Evolutionary conservation across 2,329 filamentous ascomycete genomes (phyloP).

Genomic region (Knufia fluminis): DNA sequence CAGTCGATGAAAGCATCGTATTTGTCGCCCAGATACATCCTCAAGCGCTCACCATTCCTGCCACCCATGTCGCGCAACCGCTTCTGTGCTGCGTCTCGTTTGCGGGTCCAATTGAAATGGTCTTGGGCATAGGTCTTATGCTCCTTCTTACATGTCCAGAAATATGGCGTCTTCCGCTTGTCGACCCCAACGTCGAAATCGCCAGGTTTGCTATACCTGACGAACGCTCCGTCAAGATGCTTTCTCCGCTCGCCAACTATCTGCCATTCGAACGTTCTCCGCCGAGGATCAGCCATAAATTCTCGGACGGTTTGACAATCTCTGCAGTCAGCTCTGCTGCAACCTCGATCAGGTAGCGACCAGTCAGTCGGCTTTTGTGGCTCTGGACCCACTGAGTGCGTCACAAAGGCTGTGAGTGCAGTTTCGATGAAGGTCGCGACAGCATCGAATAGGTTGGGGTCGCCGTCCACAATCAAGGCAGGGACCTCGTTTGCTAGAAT

Average conservation of each 20-base stretch:
- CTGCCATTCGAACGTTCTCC: neutral
- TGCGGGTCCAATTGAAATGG: neutral
- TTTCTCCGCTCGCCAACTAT: neutral
- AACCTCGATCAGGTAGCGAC: constrained; percentile 28
- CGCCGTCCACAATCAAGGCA: constrained; percentile 17
- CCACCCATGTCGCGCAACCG: neutral
- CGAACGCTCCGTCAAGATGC: neutral
- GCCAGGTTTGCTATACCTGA: neutral
- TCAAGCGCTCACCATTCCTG: neutral
- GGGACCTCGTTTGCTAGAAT: constrained; percentile 2
- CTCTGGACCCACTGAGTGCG: constrained; percentile 24
- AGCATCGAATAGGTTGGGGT: neutral
- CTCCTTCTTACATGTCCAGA: neutral
- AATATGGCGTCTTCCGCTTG: neutral
- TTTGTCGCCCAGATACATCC: neutral
- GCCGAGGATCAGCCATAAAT: neutral
- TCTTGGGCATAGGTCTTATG: neutral
- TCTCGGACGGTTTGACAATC: neutral
- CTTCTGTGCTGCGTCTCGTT: neutral
- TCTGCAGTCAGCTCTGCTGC: neutral
- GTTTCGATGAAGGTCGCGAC: constrained; percentile 16
- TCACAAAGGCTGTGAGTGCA: constrained; percentile 15
- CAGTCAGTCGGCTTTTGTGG: constrained; percentile 44
- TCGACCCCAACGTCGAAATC: neutral
- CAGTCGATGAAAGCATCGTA: neutral